Percentiles rank a stretch among this genome's conserved stretches.
Conservation (phyloP, 169 alveolate genomes). For the Cystoisospora suis region DNA sequence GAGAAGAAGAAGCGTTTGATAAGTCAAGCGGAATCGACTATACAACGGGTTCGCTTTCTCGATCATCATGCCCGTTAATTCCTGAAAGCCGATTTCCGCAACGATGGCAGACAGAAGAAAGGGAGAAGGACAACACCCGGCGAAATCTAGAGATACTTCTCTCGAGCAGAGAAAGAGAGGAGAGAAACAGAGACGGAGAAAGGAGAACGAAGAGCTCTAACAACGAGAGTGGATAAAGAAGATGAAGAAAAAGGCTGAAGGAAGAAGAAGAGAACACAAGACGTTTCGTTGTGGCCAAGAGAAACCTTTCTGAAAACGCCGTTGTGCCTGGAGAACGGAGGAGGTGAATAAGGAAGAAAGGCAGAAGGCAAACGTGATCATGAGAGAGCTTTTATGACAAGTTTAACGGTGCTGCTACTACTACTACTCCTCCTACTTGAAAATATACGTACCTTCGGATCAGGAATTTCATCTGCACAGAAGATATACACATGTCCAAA, state of each 20-base stretch:
- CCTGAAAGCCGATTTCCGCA: conserved; percentile 58
- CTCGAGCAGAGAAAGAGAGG: too few species aligned
- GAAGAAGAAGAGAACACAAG: not conserved
- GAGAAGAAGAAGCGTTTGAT: conserved; percentile 86
- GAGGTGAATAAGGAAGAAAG: too few species aligned
- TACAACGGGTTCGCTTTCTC: conserved; percentile 84
- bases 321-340: too few species aligned
- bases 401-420: too few species aligned
- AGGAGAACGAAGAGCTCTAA: not conserved
- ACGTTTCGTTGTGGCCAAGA: too few species aligned
- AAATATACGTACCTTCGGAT: conserved; percentile 83
- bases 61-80: conserved; percentile 88
- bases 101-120: not conserved
- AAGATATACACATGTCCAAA: conserved; percentile 94
- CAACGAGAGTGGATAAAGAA: not conserved
- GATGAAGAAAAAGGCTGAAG: not conserved
- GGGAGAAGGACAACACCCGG: not conserved
- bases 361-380: too few species aligned
- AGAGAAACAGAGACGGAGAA: not conserved
- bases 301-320: too few species aligned
- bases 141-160: too few species aligned
- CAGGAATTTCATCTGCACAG: conserved; percentile 88
- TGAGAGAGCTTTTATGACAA: too few species aligned
- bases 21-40: conserved; percentile 92
- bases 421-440: too few species aligned